A percentile compares a stretch with the other conserved stretches of the same genome.
Evolutionary conservation across 805 yeast species (phyloP).

Genomic region (Sugiyamaella chiloensis): DNA sequence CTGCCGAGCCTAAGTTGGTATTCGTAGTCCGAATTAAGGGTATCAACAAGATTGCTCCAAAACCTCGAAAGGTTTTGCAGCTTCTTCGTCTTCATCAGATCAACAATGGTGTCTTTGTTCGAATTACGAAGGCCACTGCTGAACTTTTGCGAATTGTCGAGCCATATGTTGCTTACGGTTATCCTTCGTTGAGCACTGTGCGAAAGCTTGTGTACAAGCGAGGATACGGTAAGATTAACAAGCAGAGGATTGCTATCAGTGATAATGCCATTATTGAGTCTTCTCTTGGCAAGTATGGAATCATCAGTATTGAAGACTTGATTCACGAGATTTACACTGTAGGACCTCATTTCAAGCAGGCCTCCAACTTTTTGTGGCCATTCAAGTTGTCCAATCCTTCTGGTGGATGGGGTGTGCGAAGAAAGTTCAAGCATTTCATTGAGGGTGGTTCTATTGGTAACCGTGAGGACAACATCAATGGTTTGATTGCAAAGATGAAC

Average conservation of each 20-base stretch:
- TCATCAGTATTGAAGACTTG: constrained; percentile 70
- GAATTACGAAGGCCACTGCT: constrained; percentile 74
- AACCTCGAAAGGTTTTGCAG: constrained; percentile 80
- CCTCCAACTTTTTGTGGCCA: constrained; percentile 82
- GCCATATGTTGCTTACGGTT: constrained; percentile 80
- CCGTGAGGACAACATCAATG: constrained; percentile 77
- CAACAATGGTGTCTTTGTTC: constrained; percentile 76
- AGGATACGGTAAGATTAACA: constrained; percentile 79
- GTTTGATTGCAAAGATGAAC: constrained; percentile 69
- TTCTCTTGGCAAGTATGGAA: constrained; percentile 69
- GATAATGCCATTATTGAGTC: constrained; percentile 73
- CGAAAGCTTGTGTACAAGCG: constrained; percentile 78
- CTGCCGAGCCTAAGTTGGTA: constrained; percentile 91
- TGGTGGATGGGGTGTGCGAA: constrained; percentile 77
- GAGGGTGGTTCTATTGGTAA: constrained; percentile 85
- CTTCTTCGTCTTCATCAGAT: constrained; percentile 74
- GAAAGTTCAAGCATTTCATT: constrained; percentile 81
- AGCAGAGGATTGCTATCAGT: constrained; percentile 68
- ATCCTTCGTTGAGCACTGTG: constrained; percentile 70
- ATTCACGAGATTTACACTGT: constrained; percentile 80
- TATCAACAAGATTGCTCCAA: constrained; percentile 87
- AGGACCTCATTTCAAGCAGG: constrained; percentile 85
- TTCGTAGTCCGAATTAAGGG: constrained; percentile 99
- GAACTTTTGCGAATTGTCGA: constrained; percentile 75
- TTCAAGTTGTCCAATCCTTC: constrained; percentile 78